These are phyloP conservation scores for Diplodia corticola DNA, from an alignment of 2,329 filamentous ascomycete genomes.

Conservation along the genomic window DNA sequence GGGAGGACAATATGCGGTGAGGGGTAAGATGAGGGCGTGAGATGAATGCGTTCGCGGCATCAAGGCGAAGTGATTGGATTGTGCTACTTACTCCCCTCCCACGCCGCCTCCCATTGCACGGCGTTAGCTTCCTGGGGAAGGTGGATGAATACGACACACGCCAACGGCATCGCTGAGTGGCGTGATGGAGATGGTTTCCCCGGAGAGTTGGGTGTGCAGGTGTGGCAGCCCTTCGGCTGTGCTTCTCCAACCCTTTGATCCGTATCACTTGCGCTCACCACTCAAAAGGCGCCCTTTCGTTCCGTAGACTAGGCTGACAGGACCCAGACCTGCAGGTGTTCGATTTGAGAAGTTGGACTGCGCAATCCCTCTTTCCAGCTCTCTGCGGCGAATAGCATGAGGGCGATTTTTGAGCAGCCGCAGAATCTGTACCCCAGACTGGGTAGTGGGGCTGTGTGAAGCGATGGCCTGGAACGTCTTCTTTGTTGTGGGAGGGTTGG, in stretches of 20 bases:
- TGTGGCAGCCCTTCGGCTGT: neutral
- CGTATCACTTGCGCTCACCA: constrained; percentile 8
- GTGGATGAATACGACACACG: constrained; percentile 9
- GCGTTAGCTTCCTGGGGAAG: constrained; percentile 2
- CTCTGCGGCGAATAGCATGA: neutral
- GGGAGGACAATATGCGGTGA: neutral
- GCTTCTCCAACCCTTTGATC: neutral
- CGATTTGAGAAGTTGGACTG: neutral
- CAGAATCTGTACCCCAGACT: neutral
- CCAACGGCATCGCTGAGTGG: neutral
- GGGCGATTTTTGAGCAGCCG: neutral
- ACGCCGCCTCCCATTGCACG: constrained; percentile 2
- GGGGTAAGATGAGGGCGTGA: constrained; percentile 15
- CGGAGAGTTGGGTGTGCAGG: neutral
- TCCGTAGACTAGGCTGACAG: neutral
- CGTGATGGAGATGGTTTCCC: neutral
- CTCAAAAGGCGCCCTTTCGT: neutral
- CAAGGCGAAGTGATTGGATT: neutral
- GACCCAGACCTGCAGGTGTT: constrained; percentile 12
- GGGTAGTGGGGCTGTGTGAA: neutral
- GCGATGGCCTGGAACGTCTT: neutral
- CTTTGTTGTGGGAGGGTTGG: neutral
- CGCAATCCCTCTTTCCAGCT: neutral
- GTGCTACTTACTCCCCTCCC: neutral
- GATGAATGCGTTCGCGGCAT: constrained; percentile 5